These are phyloP conservation scores for Kwoniella pini DNA, from an alignment of 768 basidiomycete genomes.

Conservation along the genomic window DNA sequence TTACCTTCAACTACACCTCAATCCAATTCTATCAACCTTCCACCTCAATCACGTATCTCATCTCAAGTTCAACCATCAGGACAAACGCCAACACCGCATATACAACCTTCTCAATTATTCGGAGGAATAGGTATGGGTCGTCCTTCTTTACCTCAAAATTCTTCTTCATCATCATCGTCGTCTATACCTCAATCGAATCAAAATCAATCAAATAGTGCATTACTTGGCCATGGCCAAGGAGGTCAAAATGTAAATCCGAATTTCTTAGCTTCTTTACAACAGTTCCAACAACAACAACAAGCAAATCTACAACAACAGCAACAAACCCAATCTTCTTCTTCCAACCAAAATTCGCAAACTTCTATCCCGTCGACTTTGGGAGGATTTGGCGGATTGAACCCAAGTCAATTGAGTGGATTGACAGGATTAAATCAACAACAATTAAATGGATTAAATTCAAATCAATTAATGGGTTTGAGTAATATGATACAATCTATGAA, in stretches of 20 bases:
- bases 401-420: not conserved
- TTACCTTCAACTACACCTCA: not conserved
- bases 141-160: not conserved
- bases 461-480: not conserved
- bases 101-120: not conserved
- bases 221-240: no score
- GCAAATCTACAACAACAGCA: no score
- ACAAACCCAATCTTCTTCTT: not conserved
- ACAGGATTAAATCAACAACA: constrained; percentile 5
- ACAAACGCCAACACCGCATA: not conserved
- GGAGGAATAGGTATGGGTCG: not conserved
- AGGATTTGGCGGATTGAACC: not conserved
- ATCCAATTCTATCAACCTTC: not conserved
- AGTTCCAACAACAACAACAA: constrained; percentile 3
- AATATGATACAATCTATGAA: constrained; percentile 12
- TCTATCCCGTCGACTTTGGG: not conserved
- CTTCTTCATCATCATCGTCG: constrained; percentile 2
- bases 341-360: no score
- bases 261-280: constrained; percentile 11
- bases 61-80: not conserved
- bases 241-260: constrained; percentile 8
- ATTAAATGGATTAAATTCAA: not conserved
- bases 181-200: not conserved
- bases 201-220: no score
- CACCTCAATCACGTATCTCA: not conserved